A percentile compares a stretch with the other conserved stretches of the same genome.
Conservation (phyloP, 116 monocot species). For the Zostera marina region DNA sequence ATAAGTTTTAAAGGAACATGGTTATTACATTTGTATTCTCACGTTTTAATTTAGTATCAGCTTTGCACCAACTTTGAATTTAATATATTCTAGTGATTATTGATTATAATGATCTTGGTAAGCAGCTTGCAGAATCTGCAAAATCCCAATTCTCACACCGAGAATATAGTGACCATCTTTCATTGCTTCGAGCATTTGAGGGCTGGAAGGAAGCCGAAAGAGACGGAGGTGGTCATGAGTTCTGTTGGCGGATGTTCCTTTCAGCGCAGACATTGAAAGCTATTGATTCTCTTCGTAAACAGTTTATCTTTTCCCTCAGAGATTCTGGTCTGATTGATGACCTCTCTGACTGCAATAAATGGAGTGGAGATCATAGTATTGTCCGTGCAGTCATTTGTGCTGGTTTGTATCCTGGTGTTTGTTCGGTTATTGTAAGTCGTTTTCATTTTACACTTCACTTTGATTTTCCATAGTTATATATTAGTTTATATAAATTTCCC, state of each 20-base stretch:
- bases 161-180: conserved; percentile 93
- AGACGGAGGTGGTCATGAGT: conserved; percentile 79
- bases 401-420: conserved; percentile 91
- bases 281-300: conserved; percentile 81
- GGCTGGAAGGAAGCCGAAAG: conserved; percentile 92
- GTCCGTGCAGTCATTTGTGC: conserved; percentile 86
- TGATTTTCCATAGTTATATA: too few species aligned
- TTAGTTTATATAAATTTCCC: too few species aligned
- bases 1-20: too few species aligned
- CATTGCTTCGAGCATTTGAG: conserved; percentile 72
- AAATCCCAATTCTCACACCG: conserved; percentile 81
- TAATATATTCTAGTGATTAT: neutral
- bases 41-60: neutral
- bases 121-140: conserved; percentile 92
- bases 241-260: conserved; percentile 96
- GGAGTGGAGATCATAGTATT: conserved; percentile 73
- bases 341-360: conserved; percentile 42
- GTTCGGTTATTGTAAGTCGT: conserved; percentile 70
- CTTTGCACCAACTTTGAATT: too few species aligned
- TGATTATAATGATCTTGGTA: neutral
- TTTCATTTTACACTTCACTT: neutral
- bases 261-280: conserved; percentile 84
- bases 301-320: conserved; percentile 64
- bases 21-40: too few species aligned
- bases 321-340: conserved; percentile 73